Percentiles rank a stretch among this genome's conserved stretches.
These are phyloP conservation scores for Diplodia scrobiculata DNA, from an alignment of 2,329 filamentous ascomycete genomes.

Conservation along the genomic window DNA sequence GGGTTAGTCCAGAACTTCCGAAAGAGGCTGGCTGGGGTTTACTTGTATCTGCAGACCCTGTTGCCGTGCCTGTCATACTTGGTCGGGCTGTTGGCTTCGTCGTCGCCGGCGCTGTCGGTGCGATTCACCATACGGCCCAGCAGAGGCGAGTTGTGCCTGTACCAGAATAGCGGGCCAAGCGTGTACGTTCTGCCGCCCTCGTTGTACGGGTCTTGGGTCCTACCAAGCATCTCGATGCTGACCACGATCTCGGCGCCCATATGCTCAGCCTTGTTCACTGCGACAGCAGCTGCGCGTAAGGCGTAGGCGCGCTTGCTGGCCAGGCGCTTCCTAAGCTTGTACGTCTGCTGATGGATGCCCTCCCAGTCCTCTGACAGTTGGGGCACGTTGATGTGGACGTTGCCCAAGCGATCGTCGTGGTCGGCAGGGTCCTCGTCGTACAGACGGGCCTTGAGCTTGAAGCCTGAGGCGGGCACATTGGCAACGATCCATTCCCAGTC, in stretches of 20 bases:
- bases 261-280: slow-evolving; percentile 63
- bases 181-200: slow-evolving; percentile 74
- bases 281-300: slow-evolving; percentile 67
- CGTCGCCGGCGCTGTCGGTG: slow-evolving; percentile 55
- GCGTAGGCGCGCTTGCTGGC: slow-evolving; percentile 86
- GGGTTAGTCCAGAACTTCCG: background rate
- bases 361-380: slow-evolving; percentile 66
- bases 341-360: slow-evolving; percentile 66
- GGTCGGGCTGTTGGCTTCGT: slow-evolving; percentile 32
- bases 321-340: slow-evolving; percentile 76
- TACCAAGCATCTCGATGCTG: slow-evolving; percentile 76
- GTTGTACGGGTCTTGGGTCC: slow-evolving; percentile 60
- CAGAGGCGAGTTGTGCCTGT: slow-evolving; percentile 84
- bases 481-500: slow-evolving; percentile 84
- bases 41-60: slow-evolving; percentile 74
- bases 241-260: slow-evolving; percentile 71
- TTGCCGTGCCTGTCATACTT: slow-evolving; percentile 40
- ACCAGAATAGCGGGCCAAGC: slow-evolving; percentile 72
- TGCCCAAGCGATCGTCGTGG: slow-evolving; percentile 83
- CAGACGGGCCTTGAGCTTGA: slow-evolving; percentile 79
- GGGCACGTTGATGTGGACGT: slow-evolving; percentile 70
- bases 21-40: slow-evolving; percentile 41
- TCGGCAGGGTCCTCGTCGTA: slow-evolving; percentile 90
- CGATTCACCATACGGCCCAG: slow-evolving; percentile 77
- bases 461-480: slow-evolving; percentile 78